Percentiles rank a stretch among this genome's conserved stretches.
These are phyloP conservation scores for Lipomyces yamanashiensis DNA, from an alignment of 805 yeast species.

Conservation along the genomic window DNA sequence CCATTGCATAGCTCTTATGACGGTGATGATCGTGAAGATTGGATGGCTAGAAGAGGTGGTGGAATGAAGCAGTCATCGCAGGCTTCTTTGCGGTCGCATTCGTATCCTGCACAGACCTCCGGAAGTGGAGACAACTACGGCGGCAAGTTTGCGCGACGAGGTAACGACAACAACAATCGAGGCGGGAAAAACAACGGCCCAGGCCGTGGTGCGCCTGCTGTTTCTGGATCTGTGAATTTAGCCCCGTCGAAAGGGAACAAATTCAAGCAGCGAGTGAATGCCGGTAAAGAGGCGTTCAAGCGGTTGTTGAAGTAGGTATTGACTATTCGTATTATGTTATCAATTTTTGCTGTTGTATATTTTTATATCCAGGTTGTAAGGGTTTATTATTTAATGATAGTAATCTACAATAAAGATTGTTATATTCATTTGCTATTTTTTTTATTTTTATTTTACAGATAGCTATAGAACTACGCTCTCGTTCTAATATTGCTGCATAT, in stretches of 20 bases:
- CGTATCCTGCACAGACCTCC: background rate
- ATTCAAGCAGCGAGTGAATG: slow-evolving; percentile 15
- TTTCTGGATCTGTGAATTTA: slow-evolving; percentile 11
- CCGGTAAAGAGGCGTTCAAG: slow-evolving; percentile 33
- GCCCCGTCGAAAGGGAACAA: slow-evolving; percentile 14
- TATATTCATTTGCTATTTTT: too few relatives aligned
- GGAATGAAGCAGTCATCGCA: background rate
- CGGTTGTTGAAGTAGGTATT: slow-evolving; percentile 11
- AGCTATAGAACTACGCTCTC: too few relatives aligned
- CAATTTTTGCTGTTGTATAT: too few relatives aligned
- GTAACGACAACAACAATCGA: background rate
- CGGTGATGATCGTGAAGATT: slow-evolving; percentile 24
- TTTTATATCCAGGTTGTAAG: too few relatives aligned
- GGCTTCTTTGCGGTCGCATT: background rate
- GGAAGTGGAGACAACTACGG: background rate
- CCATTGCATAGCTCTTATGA: background rate
- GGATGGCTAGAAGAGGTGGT: slow-evolving; percentile 20
- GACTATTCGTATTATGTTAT: background rate
- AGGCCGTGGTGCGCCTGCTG: background rate
- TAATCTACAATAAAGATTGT: too few relatives aligned
- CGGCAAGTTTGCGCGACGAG: background rate
- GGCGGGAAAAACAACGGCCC: background rate
- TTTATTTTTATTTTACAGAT: too few relatives aligned
- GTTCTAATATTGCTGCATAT: slow-evolving; percentile 3
- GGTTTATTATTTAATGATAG: too few relatives aligned